phyloP scores from a whole-genome alignment of 1,284 basidiomycete species.

The Mycena sp. region DNA sequence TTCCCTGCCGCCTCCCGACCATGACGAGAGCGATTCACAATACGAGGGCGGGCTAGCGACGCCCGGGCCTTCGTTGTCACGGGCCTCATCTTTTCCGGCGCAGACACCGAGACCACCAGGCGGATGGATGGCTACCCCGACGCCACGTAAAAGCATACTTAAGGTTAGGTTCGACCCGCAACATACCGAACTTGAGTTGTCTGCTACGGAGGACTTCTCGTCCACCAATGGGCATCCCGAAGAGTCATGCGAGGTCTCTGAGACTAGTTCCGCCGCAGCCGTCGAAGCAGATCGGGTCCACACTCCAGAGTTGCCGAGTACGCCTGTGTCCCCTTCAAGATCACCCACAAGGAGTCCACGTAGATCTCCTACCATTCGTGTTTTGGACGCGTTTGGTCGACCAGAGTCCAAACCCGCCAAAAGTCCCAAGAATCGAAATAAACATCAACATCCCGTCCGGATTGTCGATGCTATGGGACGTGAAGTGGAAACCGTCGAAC shows the following conservation, averaged over 20 bases:
- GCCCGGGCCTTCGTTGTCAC: slow-evolving; percentile 57
- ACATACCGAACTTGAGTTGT: slow-evolving; percentile 43
- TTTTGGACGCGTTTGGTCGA: slow-evolving; percentile 68
- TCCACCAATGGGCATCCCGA: slow-evolving; percentile 33
- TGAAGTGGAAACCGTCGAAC: slow-evolving; percentile 56
- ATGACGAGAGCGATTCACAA: slow-evolving; percentile 36
- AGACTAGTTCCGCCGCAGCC: slow-evolving; percentile 49
- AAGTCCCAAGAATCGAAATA: slow-evolving; percentile 41
- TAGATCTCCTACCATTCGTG: slow-evolving; percentile 56
- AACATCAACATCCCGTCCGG: slow-evolving; percentile 59
- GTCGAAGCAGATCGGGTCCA: slow-evolving; percentile 31
- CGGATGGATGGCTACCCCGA: slow-evolving; percentile 73
- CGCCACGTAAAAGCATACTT: slow-evolving; percentile 58
- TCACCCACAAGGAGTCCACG: slow-evolving; percentile 43
- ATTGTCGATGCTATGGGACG: slow-evolving; percentile 78
- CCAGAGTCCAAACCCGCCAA: slow-evolving; percentile 35
- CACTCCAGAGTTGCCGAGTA: slow-evolving; percentile 36
- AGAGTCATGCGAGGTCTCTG: slow-evolving; percentile 46
- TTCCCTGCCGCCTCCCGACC: slow-evolving; percentile 43
- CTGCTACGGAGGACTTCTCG: slow-evolving; percentile 32
- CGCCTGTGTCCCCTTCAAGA: slow-evolving; percentile 44
- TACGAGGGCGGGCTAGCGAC: slow-evolving; percentile 52
- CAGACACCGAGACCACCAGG: slow-evolving; percentile 80
- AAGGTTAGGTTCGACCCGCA: slow-evolving; percentile 75
- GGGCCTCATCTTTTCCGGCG: slow-evolving; percentile 54